These are phyloP conservation scores for Apostasia shenzhenica DNA, from an alignment of 106 monocot genomes.

Conservation along the genomic window DNA sequence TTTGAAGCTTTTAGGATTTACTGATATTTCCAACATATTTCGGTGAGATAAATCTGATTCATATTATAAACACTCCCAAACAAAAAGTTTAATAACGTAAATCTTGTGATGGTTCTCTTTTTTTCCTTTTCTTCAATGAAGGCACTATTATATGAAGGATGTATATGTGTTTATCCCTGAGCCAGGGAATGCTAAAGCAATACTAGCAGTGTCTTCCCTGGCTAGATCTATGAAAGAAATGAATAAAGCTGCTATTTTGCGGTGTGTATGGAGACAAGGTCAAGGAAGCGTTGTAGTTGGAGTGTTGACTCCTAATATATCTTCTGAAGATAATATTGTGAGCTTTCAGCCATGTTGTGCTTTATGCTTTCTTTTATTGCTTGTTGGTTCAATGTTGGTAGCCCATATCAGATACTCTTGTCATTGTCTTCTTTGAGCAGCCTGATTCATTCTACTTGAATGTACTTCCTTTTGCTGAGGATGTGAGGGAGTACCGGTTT, in stretches of 20 bases:
- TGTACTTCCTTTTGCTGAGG: conserved; percentile 96
- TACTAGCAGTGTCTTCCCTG: conserved; percentile 67
- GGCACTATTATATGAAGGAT: conserved; percentile 96
- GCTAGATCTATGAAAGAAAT: conserved; percentile 92
- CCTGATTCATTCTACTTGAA: conserved; percentile 97
- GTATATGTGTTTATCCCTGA: conserved; percentile 80
- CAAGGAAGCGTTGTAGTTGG: conserved; percentile 84
- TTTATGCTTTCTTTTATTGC: conserved; percentile 5
- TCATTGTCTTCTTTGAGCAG: conserved; percentile 32
- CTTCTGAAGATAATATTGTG: conserved; percentile 56
- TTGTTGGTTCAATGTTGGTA: background rate
- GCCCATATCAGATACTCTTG: background rate
- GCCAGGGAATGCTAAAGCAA: conserved; percentile 76
- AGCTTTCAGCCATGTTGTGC: conserved; percentile 13
- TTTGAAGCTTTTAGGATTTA: conserved; percentile 85
- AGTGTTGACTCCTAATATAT: conserved; percentile 77
- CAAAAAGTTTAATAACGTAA: too few relatives aligned
- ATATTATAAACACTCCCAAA: too few relatives aligned
- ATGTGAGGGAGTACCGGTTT: conserved; percentile 91
- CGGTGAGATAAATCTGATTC: conserved; percentile 37
- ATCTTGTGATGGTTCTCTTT: conserved; percentile 7
- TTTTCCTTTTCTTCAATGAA: conserved; percentile 22
- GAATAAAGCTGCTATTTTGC: conserved; percentile 84
- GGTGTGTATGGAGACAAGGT: conserved; percentile 91
- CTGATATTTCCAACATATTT: conserved; percentile 68